Evolutionary conservation across 2,329 filamentous ascomycete genomes (phyloP).

Genomic region (Akanthomyces lecanii): DNA sequence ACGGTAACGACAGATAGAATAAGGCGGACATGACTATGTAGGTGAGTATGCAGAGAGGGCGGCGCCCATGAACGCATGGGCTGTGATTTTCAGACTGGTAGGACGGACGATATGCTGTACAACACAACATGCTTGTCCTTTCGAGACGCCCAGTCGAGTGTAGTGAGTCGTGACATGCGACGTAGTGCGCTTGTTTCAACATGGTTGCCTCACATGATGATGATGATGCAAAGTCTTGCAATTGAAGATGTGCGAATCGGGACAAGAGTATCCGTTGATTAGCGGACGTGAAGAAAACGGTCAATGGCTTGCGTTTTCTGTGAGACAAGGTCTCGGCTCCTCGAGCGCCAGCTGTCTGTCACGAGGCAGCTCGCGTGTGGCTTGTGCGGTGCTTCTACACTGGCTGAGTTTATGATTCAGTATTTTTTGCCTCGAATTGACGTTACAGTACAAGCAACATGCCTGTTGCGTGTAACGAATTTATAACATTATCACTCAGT

Average conservation of each 20-base stretch:
- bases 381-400: neutral
- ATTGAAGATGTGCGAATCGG: neutral
- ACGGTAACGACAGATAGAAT: neutral
- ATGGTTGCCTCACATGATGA: neutral
- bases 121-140: neutral
- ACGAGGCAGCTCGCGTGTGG: neutral
- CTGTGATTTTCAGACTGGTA: neutral
- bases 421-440: neutral
- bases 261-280: neutral
- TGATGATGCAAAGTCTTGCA: neutral
- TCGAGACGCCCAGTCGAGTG: neutral
- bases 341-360: neutral
- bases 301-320: neutral
- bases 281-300: neutral
- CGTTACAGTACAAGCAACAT: neutral
- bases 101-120: neutral
- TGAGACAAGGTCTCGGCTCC: slow-evolving; percentile 7
- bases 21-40: neutral
- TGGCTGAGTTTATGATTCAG: neutral
- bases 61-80: neutral
- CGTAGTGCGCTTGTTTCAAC: neutral
- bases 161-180: neutral
- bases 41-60: neutral
- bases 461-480: neutral
- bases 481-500: neutral